These are phyloP conservation scores for Sporothrix pallida DNA, from an alignment of 2,329 filamentous ascomycete species.

Conservation along the genomic window DNA sequence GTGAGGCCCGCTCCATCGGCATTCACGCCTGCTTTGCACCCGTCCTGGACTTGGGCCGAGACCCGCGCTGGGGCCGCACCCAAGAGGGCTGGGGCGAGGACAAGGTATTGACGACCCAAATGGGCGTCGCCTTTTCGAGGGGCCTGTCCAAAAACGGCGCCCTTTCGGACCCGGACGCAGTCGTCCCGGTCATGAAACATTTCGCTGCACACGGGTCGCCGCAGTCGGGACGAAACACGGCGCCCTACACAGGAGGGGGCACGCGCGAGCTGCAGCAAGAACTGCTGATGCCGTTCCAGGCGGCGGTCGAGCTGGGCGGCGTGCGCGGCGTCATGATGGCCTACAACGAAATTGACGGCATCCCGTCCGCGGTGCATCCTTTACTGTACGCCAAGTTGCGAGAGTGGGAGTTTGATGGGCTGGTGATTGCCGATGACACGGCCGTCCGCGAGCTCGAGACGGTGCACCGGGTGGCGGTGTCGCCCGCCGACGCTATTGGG, in stretches of 20 bases:
- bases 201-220: constrained; percentile 25
- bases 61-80: constrained; percentile 23
- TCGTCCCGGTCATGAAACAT: constrained; percentile 29
- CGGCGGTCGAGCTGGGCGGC: constrained; percentile 21
- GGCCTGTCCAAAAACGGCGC: constrained; percentile 17
- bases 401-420: constrained; percentile 24
- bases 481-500: constrained; percentile 10
- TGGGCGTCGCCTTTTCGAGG: constrained; percentile 17
- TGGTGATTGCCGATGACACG: constrained; percentile 28
- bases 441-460: constrained; percentile 23
- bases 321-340: constrained; percentile 30
- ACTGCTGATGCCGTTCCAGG: constrained; percentile 24
- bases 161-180: constrained; percentile 14
- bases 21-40: constrained; percentile 27
- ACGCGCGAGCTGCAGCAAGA: constrained; percentile 21
- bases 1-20: constrained; percentile 23
- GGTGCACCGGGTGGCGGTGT: constrained; percentile 1
- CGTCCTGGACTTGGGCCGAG: constrained; percentile 19
- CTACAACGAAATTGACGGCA: constrained; percentile 28
- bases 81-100: constrained; percentile 30
- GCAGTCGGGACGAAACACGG: constrained; percentile 21
- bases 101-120: constrained; percentile 25
- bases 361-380: constrained; percentile 27
- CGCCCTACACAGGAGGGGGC: constrained; percentile 6
- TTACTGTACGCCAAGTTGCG: neutral